phyloP scores from a whole-genome alignment of 148 eudicot genomes.

The Vaccinium darrowii region DNA sequence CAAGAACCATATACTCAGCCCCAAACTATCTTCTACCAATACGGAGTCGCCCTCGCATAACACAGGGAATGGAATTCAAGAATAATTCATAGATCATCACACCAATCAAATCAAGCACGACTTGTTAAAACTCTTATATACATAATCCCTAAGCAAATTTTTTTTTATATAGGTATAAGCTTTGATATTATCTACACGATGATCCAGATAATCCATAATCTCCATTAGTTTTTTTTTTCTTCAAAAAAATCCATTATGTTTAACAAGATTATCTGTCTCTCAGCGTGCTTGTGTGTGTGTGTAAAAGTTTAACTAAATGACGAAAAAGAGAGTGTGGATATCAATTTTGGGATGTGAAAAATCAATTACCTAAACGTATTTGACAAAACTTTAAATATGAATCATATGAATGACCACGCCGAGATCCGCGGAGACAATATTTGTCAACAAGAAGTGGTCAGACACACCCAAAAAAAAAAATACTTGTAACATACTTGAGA shows the following conservation, averaged over 20 bases:
- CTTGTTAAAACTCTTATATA: not conserved
- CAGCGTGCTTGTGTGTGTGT: not conserved
- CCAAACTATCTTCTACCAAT: not conserved
- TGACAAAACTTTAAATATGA: not conserved
- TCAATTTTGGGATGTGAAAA: not conserved
- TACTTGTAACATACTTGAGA: not conserved
- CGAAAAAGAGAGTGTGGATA: too few relatives aligned
- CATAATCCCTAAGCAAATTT: too few relatives aligned
- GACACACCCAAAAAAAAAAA: not conserved
- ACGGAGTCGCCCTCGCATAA: not conserved
- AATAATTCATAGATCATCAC: not conserved
- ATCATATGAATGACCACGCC: not conserved
- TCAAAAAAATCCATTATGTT: too few relatives aligned
- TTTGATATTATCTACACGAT: too few relatives aligned
- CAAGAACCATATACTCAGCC: not conserved
- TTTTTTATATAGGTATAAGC: too few relatives aligned
- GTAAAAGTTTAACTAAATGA: too few relatives aligned
- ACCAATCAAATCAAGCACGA: not conserved
- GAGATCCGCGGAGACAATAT: not conserved
- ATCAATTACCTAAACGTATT: not conserved
- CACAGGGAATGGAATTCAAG: not conserved
- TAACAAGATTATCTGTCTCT: too few relatives aligned
- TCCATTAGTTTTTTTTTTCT: too few relatives aligned
- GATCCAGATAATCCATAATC: too few relatives aligned
- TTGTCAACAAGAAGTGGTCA: not conserved